A percentile compares a stretch with the other conserved stretches of the same genome.
These are phyloP conservation scores for Trypanosoma vivax DNA, from an alignment of 208 protist species.

Conservation along the genomic window DNA sequence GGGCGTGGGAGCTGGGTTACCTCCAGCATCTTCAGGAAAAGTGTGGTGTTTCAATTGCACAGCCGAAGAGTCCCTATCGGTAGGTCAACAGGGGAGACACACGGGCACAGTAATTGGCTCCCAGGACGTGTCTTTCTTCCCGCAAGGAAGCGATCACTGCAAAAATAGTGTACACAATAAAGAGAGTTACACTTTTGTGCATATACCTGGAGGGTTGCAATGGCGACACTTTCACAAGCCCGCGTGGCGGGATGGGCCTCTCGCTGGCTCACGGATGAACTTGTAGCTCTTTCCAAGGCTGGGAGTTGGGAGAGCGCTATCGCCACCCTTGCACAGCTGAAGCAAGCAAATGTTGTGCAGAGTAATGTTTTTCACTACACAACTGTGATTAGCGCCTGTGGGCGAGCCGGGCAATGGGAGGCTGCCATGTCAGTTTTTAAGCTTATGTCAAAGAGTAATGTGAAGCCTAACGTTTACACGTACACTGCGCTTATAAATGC, in stretches of 20 bases:
- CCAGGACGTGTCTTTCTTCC: too few species aligned
- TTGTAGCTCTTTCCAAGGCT: conserved; percentile 49
- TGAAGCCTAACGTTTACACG: conserved; percentile 86
- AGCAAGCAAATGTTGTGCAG: conserved; percentile 62
- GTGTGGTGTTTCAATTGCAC: too few species aligned
- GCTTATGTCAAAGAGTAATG: conserved; percentile 62
- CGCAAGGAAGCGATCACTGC: too few species aligned
- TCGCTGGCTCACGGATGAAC: conserved; percentile 84
- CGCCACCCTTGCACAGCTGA: conserved; percentile 48
- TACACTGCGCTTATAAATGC: conserved; percentile 72
- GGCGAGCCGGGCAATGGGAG: conserved; percentile 59
- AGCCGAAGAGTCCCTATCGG: too few species aligned
- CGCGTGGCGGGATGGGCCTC: conserved; percentile 63
- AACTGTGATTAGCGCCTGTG: conserved; percentile 75
- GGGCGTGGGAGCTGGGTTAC: too few species aligned
- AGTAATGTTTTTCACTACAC: conserved; percentile 89
- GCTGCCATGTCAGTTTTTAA: conserved; percentile 53
- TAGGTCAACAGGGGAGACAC: too few species aligned
- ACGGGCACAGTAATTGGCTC: too few species aligned
- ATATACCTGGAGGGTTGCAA: not conserved
- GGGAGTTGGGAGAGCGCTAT: conserved; percentile 82
- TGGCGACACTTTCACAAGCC: conserved; percentile 59
- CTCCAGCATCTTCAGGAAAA: too few species aligned
- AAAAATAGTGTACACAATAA: too few species aligned
- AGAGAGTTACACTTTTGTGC: too few species aligned